phyloP scores from a whole-genome alignment of 257 asterid species.

The Paulownia fortunei region DNA sequence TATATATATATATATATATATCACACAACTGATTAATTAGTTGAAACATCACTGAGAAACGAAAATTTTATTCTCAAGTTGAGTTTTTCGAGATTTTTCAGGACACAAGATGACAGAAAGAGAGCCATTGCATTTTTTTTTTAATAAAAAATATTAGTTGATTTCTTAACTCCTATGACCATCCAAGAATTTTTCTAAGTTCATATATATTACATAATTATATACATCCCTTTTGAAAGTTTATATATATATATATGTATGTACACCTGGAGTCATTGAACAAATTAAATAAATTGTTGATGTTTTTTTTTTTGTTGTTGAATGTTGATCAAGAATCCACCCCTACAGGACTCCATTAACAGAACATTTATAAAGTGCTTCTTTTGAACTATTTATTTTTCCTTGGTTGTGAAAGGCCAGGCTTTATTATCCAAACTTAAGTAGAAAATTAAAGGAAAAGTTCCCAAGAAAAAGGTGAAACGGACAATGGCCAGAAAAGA shows the following conservation, averaged over 20 bases:
- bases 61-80: not conserved
- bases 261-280: too few species aligned
- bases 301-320: not conserved
- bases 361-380: not conserved
- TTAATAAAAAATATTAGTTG: not conserved
- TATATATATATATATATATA: not conserved
- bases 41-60: constrained; percentile 6
- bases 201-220: too few species aligned
- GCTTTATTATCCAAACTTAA: constrained; percentile 20
- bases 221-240: not conserved
- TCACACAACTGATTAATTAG: not conserved
- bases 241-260: not conserved
- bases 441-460: not conserved
- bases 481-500: constrained; percentile 20
- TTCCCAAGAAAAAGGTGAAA: not conserved
- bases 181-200: too few species aligned
- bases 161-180: too few species aligned
- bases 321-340: constrained; percentile 25
- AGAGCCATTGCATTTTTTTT: not conserved
- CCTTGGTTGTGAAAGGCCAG: not conserved
- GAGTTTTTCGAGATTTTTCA: not conserved
- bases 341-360: not conserved
- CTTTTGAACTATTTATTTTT: constrained; percentile 9
- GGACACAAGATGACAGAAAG: constrained; percentile 2
- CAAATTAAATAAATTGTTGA: not conserved